Evolutionary conservation across 2,329 filamentous ascomycete species (phyloP).

Genomic region (Pseudocercospora macadamiae): DNA sequence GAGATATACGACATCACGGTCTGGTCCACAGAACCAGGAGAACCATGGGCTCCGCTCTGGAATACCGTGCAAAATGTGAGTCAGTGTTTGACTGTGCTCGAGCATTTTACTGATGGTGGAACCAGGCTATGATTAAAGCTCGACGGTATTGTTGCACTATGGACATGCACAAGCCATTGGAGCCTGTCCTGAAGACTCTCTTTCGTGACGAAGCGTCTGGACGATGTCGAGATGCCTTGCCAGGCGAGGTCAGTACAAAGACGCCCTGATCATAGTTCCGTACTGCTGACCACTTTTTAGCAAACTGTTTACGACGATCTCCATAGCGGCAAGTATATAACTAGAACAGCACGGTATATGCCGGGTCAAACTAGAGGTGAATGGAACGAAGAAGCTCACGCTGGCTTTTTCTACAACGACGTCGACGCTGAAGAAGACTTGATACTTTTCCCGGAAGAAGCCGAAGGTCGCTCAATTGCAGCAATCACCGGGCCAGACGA

Average conservation of each 20-base stretch:
- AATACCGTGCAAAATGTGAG: slow-evolving; percentile 31
- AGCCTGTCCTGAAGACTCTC: slow-evolving; percentile 43
- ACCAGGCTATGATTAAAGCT: slow-evolving; percentile 44
- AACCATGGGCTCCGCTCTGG: slow-evolving; percentile 29
- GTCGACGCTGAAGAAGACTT: slow-evolving; percentile 47
- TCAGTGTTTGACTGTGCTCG: too few species aligned
- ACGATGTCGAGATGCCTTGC: slow-evolving; percentile 42
- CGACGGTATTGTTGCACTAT: slow-evolving; percentile 36
- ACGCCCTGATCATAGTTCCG: too few species aligned
- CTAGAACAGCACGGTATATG: neutral
- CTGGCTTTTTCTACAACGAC: slow-evolving; percentile 42
- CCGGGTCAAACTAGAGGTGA: slow-evolving; percentile 15
- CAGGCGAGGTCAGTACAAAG: too few species aligned
- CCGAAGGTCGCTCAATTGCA: neutral
- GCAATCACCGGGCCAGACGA: slow-evolving; percentile 8
- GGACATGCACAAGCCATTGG: slow-evolving; percentile 40
- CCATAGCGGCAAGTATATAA: neutral
- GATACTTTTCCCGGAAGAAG: slow-evolving; percentile 47
- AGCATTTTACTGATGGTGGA: too few species aligned
- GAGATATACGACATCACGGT: slow-evolving; percentile 50
- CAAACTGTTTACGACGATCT: slow-evolving; percentile 42
- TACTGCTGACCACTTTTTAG: too few species aligned
- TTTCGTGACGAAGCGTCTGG: slow-evolving; percentile 40
- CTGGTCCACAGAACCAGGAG: slow-evolving; percentile 44
- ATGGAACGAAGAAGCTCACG: slow-evolving; percentile 21